These are phyloP conservation scores for Cercospora beticola DNA, from an alignment of 2,329 filamentous ascomycete species.

Conservation along the genomic window DNA sequence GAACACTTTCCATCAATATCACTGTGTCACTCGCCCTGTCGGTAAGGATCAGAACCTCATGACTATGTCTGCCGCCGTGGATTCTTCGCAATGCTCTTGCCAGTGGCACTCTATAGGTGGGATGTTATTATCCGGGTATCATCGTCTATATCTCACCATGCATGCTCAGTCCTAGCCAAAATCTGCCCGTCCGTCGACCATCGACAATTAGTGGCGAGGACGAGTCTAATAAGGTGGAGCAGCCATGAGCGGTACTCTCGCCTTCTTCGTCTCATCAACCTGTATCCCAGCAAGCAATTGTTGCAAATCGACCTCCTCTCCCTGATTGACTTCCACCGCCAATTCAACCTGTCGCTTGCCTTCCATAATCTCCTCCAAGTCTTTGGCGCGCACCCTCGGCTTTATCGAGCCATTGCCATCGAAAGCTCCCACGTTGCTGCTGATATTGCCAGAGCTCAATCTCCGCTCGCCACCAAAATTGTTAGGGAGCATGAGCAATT, in stretches of 20 bases:
- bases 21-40: not conserved
- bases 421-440: slow-evolving; percentile 13
- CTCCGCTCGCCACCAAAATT: slow-evolving; percentile 24
- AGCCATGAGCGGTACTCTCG: slow-evolving; percentile 16
- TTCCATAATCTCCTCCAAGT: slow-evolving; percentile 27
- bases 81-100: not conserved
- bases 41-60: not conserved
- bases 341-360: slow-evolving; percentile 23
- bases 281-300: slow-evolving; percentile 17
- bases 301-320: slow-evolving; percentile 13
- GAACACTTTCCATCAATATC: not conserved
- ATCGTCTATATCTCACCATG: not conserved
- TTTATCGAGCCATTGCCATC: slow-evolving; percentile 10
- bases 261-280: slow-evolving; percentile 11
- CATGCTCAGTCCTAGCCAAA: not conserved
- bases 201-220: not conserved
- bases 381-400: slow-evolving; percentile 21
- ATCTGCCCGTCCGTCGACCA: not conserved
- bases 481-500: slow-evolving; percentile 26
- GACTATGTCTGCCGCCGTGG: not conserved
- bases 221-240: slow-evolving; percentile 18
- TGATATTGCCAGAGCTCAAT: slow-evolving; percentile 24
- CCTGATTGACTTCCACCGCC: slow-evolving; percentile 1
- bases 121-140: not conserved
- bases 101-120: not conserved